Conservation (phyloP, 1,139 yeast genomes). For the Suhomyces choctaworum region DNA sequence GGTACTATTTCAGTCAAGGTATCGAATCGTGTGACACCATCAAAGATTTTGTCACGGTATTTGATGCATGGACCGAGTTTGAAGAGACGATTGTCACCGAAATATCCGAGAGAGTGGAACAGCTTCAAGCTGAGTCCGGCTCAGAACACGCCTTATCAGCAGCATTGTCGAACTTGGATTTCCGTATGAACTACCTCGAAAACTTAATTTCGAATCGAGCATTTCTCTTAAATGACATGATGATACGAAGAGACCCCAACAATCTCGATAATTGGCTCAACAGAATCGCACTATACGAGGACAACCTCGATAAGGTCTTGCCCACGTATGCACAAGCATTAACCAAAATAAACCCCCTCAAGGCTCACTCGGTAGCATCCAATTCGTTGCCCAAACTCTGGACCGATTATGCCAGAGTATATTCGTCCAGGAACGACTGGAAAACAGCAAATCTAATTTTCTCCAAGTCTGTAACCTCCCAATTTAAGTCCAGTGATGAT, state of each 20-base stretch:
- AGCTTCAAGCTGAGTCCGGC: not conserved
- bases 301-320: constrained; percentile 43
- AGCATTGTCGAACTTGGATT: constrained; percentile 32
- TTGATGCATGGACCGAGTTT: constrained; percentile 62
- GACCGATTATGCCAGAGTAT: constrained; percentile 67
- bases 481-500: constrained; percentile 62
- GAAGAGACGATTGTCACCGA: constrained; percentile 53
- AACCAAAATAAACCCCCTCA: constrained; percentile 62
- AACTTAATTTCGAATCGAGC: constrained; percentile 55
- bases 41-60: constrained; percentile 63
- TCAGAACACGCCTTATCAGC: constrained; percentile 2
- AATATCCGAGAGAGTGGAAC: constrained; percentile 27
- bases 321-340: constrained; percentile 68
- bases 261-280: constrained; percentile 69
- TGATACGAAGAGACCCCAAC: constrained; percentile 61
- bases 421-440: constrained; percentile 55
- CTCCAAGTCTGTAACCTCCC: constrained; percentile 70
- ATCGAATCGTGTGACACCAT: constrained; percentile 49
- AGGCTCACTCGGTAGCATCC: constrained; percentile 37
- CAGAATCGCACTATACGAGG: constrained; percentile 48
- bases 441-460: constrained; percentile 64
- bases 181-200: constrained; percentile 55
- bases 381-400: constrained; percentile 57
- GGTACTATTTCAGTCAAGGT: constrained; percentile 52
- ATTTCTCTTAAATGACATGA: constrained; percentile 62